Evolutionary conservation across 805 yeast genomes (phyloP).

Genomic region (Monosporozyma servazzii): DNA sequence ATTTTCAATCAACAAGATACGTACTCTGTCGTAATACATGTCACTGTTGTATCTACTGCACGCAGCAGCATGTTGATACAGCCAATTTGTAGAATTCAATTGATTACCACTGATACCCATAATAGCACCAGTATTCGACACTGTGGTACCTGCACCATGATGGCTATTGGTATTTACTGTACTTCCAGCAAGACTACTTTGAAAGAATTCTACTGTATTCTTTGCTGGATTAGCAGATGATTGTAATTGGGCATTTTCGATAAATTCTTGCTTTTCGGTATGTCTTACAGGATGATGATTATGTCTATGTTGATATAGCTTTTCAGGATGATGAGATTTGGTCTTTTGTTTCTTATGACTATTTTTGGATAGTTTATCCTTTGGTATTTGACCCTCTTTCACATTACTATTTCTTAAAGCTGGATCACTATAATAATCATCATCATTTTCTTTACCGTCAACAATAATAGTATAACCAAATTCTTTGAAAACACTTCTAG

Average conservation of each 20-base stretch:
- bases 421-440: constrained; percentile 75
- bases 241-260: background rate
- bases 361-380: constrained; percentile 7
- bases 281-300: background rate
- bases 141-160: constrained; percentile 29
- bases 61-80: constrained; percentile 74
- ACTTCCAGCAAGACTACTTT: constrained; percentile 21
- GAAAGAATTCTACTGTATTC: constrained; percentile 34
- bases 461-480: constrained; percentile 80
- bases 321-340: background rate
- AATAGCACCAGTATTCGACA: constrained; percentile 27
- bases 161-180: constrained; percentile 1
- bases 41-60: constrained; percentile 62
- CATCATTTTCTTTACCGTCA: constrained; percentile 71
- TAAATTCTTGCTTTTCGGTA: background rate
- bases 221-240: constrained; percentile 24
- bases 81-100: constrained; percentile 67
- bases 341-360: constrained; percentile 1
- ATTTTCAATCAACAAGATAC: constrained; percentile 34
- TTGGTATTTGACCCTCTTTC: constrained; percentile 45
- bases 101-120: constrained; percentile 17
- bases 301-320: background rate
- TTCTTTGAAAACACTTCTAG: constrained; percentile 79
- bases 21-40: constrained; percentile 48
- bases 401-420: constrained; percentile 43